Conservation (phyloP, 75 land plant species). For the Selaginella tamariscina region DNA sequence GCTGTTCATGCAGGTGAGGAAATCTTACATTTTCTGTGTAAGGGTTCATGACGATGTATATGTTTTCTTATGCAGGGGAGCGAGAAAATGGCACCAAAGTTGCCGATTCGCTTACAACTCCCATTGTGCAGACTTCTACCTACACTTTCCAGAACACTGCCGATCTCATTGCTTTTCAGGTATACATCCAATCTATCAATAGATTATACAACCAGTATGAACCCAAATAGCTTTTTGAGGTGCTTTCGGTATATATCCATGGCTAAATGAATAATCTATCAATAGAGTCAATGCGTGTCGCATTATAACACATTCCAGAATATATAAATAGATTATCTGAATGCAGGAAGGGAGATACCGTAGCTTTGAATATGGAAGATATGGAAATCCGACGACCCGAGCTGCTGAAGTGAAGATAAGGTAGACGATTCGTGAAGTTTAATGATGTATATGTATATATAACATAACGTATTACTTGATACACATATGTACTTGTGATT, state of each 20-base stretch:
- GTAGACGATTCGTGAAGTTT: slow-evolving; percentile 17
- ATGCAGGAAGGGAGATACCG: slow-evolving; percentile 44
- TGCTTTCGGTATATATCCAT: too few species aligned
- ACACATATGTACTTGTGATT: background rate
- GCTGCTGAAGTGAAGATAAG: slow-evolving; percentile 70
- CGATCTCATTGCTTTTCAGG: slow-evolving; percentile 78
- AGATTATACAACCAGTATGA: too few species aligned
- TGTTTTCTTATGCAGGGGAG: slow-evolving; percentile 46
- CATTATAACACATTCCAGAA: too few species aligned
- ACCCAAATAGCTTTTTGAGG: too few species aligned
- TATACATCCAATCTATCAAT: too few species aligned
- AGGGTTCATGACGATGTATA: background rate
- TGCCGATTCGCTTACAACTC: slow-evolving; percentile 69
- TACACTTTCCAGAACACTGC: slow-evolving; percentile 67
- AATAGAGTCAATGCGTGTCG: too few species aligned
- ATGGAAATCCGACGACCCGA: slow-evolving; percentile 73
- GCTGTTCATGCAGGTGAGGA: slow-evolving; percentile 65
- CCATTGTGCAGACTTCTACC: slow-evolving; percentile 77
- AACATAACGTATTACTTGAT: background rate
- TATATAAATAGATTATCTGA: too few species aligned
- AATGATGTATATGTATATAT: background rate
- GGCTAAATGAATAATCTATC: too few species aligned
- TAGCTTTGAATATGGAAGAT: slow-evolving; percentile 82
- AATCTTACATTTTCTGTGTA: background rate
- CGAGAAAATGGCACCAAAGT: slow-evolving; percentile 51